phyloP scores from a whole-genome alignment of 1,284 basidiomycete genomes.

The Sanghuangporus sanghuang region DNA sequence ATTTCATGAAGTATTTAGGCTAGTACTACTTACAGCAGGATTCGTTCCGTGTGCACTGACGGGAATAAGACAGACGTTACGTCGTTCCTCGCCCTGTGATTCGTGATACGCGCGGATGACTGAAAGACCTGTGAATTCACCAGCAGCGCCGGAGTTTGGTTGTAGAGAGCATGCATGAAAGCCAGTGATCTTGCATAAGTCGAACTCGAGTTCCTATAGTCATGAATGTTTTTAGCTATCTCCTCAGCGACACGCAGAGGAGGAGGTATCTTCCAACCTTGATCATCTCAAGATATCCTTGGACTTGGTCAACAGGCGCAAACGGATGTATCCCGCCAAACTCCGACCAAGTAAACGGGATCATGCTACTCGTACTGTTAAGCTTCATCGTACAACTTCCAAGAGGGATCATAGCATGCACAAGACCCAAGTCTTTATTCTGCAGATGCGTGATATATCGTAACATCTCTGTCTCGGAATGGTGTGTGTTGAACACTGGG shows the following conservation, averaged over 20 bases:
- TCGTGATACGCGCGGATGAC: constrained; percentile 95
- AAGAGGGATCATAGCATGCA: constrained; percentile 96
- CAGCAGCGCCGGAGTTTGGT: constrained; percentile 96
- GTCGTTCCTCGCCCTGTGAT: constrained; percentile 78
- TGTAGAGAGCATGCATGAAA: constrained; percentile 94
- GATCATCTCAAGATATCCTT: constrained; percentile 84
- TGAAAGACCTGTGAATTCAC: constrained; percentile 91
- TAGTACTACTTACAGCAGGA: constrained; percentile 66
- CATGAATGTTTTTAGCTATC: constrained; percentile 28
- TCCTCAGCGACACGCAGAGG: constrained; percentile 10
- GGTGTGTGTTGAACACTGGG: constrained; percentile 91
- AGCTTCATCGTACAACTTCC: constrained; percentile 98
- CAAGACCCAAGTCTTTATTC: constrained; percentile 91
- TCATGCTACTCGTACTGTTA: constrained; percentile 96
- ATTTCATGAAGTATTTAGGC: neutral
- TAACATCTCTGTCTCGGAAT: constrained; percentile 97
- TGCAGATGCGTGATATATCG: constrained; percentile 94
- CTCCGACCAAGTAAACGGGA: constrained; percentile 91
- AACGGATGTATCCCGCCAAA: constrained; percentile 92
- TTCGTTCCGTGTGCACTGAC: constrained; percentile 96
- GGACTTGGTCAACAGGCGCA: constrained; percentile 84
- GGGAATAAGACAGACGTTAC: constrained; percentile 93
- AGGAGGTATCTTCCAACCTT: constrained; percentile 39
- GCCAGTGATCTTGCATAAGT: constrained; percentile 92
- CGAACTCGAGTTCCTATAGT: constrained; percentile 71